Evolutionary conservation across 2,329 filamentous ascomycete species (phyloP).

Genomic region (Penicillium oxalicum): DNA sequence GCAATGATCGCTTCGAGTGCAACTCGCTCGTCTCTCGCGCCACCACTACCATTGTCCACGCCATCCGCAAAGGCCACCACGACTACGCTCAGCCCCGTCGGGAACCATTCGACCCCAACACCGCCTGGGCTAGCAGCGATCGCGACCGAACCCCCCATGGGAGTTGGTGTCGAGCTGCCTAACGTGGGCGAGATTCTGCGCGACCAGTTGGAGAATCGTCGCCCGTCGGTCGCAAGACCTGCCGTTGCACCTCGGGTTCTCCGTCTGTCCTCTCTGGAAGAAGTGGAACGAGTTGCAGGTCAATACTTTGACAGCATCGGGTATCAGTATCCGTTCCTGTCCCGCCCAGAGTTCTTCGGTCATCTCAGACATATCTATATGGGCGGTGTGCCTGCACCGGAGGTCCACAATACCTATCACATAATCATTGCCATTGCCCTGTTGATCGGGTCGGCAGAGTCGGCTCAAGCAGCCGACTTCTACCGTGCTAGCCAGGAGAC

Average conservation of each 20-base stretch:
- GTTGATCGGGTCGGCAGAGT: constrained; percentile 30
- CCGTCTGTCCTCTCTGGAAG: constrained; percentile 31
- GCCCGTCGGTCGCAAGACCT: constrained; percentile 30
- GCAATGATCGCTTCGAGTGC: constrained; percentile 28
- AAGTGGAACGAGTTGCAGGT: constrained; percentile 28
- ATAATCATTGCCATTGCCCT: constrained; percentile 34
- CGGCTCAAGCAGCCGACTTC: constrained; percentile 29
- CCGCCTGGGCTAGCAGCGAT: constrained; percentile 10
- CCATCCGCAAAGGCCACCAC: too few species aligned
- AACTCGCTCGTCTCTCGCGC: constrained; percentile 15
- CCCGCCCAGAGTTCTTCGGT: constrained; percentile 30
- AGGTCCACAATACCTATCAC: constrained; percentile 33
- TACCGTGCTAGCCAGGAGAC: constrained; percentile 34
- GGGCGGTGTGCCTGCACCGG: constrained; percentile 28
- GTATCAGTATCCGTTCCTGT: constrained; percentile 36
- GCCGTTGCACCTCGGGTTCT: constrained; percentile 29
- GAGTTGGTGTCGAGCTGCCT: constrained; percentile 29
- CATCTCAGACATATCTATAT: constrained; percentile 32
- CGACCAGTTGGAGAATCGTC: constrained; percentile 35
- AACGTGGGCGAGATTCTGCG: constrained; percentile 38
- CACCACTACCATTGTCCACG: not conserved
- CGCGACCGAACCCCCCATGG: constrained; percentile 15
- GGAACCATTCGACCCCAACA: constrained; percentile 16
- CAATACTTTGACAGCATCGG: constrained; percentile 37
- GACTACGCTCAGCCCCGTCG: constrained; percentile 14